A percentile compares a stretch with the other conserved stretches of the same genome.
These are phyloP conservation scores for Rhodomyrtus psidioides DNA, from an alignment of 441 rosid genomes.

Conservation along the genomic window DNA sequence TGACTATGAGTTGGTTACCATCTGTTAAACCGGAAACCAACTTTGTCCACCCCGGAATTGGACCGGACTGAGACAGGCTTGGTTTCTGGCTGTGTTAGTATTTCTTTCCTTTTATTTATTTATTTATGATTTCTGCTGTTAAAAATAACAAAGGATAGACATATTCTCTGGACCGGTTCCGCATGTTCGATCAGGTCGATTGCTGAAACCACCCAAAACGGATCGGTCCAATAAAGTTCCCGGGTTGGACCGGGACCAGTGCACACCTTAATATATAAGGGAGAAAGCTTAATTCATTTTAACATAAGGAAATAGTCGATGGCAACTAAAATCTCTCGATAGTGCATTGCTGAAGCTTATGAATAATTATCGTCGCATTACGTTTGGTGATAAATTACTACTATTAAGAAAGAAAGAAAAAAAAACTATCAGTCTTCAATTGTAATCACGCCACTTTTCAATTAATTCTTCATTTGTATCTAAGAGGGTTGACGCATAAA, in stretches of 20 bases:
- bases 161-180: accelerated
- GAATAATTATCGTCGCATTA: not conserved
- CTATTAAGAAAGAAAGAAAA: no score
- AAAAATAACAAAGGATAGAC: not conserved
- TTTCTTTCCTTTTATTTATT: no score
- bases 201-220: accelerated
- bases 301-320: not conserved
- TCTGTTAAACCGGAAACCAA: not conserved
- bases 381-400: not conserved
- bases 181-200: accelerated
- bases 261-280: not conserved
- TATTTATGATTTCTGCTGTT: no score
- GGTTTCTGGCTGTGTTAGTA: no score
- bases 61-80: no score
- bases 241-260: accelerated
- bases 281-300: not conserved
- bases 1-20: accelerated
- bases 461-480: not conserved
- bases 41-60: not conserved
- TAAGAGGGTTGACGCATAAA: no score
- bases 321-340: not conserved
- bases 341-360: not conserved
- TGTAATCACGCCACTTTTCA: not conserved
- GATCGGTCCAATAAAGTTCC: accelerated
- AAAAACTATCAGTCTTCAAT: not conserved